Evolutionary conservation across 441 rosid genomes (phyloP), one percentile per base, ranked within the genome.

Genomic region (Pelargonium fulgidum): DNA sequence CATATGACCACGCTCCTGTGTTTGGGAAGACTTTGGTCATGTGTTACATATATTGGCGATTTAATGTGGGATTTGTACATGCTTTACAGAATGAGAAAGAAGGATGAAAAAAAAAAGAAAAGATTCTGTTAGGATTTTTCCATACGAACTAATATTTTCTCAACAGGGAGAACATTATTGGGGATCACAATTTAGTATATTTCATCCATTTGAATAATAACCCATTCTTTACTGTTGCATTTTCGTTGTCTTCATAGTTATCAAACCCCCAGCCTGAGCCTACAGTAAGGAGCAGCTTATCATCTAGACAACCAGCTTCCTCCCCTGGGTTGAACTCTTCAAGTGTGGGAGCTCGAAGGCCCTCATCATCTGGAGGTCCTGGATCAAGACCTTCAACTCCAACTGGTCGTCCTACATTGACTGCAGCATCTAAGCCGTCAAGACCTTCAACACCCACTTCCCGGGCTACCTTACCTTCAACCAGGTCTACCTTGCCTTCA

Each of bases 311-410:
- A 71, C 81, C 76, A 20, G 75, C 77, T 74, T 84, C 90, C 16
- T 89, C 96, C 45, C 86, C 93, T 70, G 96, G 96, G 69, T 68
- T 81, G 71, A 91, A 81, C 81, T 77, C 87, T 75, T 82, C 89
- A 14, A 79, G 75, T 70, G 71, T 83, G 66, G 86, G 87, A 61
- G 75, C 29, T 67, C 92, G 93, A 13, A 85, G 97, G 79, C 97
- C 97, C 52, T 88, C 91, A 64, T 93, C 98, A n/a, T 88, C 98
- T 13, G 93, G 96, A 39, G 97, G 96, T 80, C 87, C 90, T 39
- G 94, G 96, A 73, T 91, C 97, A 73, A 87, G 97, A 83, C 95
- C 96, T 48, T 68, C 82, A 73, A 94, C 97, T 0, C 99, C 97
- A 63, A 85, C 89, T 52, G 92, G 96, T 65, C 92, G 91, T 45